phyloP scores from a whole-genome alignment of 2,329 filamentous ascomycete genomes.

The Cadophora sp. region DNA sequence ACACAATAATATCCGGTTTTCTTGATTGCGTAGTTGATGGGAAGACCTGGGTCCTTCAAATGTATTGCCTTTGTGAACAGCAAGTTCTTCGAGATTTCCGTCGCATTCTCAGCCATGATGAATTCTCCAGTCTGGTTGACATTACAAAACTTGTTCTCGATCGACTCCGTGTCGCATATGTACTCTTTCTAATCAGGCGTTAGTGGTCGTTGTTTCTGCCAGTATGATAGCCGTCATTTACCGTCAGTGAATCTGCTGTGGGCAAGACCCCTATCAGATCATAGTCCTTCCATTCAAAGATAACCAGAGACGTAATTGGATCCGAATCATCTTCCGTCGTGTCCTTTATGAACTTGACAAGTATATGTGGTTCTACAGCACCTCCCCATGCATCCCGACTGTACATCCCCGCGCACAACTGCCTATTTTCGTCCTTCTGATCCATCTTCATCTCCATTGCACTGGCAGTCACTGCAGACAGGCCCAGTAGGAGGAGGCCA shows the following conservation, averaged over 20 bases:
- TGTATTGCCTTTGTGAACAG: conserved; percentile 85
- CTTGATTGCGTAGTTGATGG: conserved; percentile 82
- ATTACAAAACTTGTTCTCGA: conserved; percentile 75
- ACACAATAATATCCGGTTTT: conserved; percentile 98
- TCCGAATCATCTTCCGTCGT: conserved; percentile 67
- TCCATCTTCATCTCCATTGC: conserved; percentile 68
- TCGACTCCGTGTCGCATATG: conserved; percentile 78
- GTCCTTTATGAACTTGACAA: conserved; percentile 75
- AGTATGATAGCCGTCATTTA: conserved; percentile 46
- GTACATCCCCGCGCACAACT: conserved; percentile 93
- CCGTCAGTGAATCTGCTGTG: conserved; percentile 58
- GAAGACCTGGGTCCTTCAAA: conserved; percentile 71
- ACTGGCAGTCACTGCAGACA: conserved; percentile 59
- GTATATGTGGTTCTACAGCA: conserved; percentile 85
- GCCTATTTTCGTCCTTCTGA: conserved; percentile 75
- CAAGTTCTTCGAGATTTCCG: conserved; percentile 69
- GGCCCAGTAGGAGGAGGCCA: conserved; percentile 56
- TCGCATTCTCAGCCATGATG: conserved; percentile 79
- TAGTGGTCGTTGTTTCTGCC: conserved; percentile 38
- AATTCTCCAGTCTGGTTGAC: conserved; percentile 82
- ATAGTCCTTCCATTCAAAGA: conserved; percentile 95
- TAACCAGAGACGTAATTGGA: conserved; percentile 80
- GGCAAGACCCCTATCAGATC: conserved; percentile 75
- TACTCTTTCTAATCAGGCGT: conserved; percentile 60
- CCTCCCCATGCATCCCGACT: conserved; percentile 89